These are phyloP conservation scores for Barnettozyma hawaiiensis DNA, from an alignment of 1,139 yeast species.

Conservation along the genomic window DNA sequence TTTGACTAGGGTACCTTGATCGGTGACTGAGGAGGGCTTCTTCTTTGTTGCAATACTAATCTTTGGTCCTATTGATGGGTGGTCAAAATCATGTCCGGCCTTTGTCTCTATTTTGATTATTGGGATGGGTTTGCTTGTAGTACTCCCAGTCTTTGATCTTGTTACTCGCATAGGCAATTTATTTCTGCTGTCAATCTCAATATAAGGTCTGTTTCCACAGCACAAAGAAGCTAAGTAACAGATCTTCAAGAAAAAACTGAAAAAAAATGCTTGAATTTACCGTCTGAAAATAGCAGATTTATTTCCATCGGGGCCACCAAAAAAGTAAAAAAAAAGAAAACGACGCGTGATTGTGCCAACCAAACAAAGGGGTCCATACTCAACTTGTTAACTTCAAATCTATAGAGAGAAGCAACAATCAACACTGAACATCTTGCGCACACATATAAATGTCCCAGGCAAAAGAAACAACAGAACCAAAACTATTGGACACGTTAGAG, in stretches of 20 bases:
- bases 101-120: not conserved
- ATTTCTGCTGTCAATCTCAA: too few species aligned
- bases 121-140: not conserved
- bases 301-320: too few species aligned
- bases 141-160: not conserved
- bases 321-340: too few species aligned
- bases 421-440: not conserved
- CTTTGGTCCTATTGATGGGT: not conserved
- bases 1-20: not conserved
- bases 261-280: not conserved
- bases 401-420: not conserved
- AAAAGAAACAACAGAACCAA: conserved; percentile 1
- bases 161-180: not conserved
- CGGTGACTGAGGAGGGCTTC: not conserved
- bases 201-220: not conserved
- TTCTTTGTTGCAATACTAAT: not conserved
- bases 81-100: not conserved
- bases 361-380: too few species aligned
- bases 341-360: too few species aligned
- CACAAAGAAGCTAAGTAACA: too few species aligned
- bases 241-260: too few species aligned
- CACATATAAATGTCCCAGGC: not conserved
- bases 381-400: not conserved
- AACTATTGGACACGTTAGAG: conserved; percentile 8
- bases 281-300: not conserved